Percentiles rank a stretch among this genome's conserved stretches.
Evolutionary conservation across 1,139 yeast species (phyloP).

Genomic region (Saccharomyces hybrid): DNA sequence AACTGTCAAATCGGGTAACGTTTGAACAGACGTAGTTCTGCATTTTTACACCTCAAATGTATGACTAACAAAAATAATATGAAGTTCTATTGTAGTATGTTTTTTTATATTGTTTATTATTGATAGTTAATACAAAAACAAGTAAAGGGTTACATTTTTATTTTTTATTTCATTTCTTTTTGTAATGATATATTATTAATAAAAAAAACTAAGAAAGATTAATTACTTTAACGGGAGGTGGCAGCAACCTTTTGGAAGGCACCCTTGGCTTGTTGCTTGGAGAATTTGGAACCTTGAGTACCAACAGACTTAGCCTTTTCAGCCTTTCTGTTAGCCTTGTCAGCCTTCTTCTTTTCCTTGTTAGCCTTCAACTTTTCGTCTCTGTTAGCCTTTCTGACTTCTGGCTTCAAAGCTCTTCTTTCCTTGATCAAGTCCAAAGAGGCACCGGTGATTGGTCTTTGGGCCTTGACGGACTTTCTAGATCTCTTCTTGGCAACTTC

Average conservation of each 20-base stretch:
- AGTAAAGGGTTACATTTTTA: conserved; percentile 13
- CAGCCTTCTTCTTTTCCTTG: conserved; percentile 92
- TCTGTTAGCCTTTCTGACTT: conserved; percentile 96
- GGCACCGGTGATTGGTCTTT: conserved; percentile 99
- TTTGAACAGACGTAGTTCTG: background rate
- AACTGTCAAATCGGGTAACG: background rate
- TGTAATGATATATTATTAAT: conserved; percentile 8
- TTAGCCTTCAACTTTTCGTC: conserved; percentile 82
- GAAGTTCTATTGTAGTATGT: background rate
- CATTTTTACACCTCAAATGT: background rate
- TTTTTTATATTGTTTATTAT: background rate
- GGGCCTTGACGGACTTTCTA: conserved; percentile 95
- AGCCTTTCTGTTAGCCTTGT: conserved; percentile 89
- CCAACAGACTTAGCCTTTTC: conserved; percentile 82
- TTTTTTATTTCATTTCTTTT: conserved; percentile 8
- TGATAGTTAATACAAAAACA: conserved; percentile 8
- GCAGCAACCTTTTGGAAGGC: conserved; percentile 94
- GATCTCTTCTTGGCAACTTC: conserved; percentile 95
- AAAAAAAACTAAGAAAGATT: background rate
- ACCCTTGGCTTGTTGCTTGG: conserved; percentile 86
- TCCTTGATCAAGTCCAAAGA: conserved; percentile 95
- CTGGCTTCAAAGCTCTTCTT: conserved; percentile 93
- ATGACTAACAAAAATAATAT: background rate
- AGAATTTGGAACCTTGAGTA: conserved; percentile 57
- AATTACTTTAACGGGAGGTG: conserved; percentile 72